These are phyloP conservation scores for Zygosaccharomyces pseudorouxii DNA, from an alignment of 805 yeast genomes.

Conservation along the genomic window DNA sequence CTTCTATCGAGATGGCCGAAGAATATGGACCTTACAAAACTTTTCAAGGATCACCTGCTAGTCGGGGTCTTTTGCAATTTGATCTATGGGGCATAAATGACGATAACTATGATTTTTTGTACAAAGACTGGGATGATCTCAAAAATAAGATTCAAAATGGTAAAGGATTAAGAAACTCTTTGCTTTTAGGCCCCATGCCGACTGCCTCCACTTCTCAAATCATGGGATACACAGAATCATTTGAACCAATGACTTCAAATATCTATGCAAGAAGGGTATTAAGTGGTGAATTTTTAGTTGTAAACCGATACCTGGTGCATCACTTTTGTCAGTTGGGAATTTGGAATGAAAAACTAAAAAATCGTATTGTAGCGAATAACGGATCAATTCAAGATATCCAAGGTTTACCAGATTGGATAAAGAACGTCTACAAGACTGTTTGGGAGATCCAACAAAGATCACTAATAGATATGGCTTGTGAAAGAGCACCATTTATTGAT, in stretches of 20 bases:
- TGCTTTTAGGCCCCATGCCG: slow-evolving; percentile 93
- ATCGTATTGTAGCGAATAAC: slow-evolving; percentile 64
- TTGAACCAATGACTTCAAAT: slow-evolving; percentile 93
- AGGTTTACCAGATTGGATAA: slow-evolving; percentile 68
- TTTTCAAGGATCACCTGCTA: slow-evolving; percentile 83
- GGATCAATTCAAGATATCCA: slow-evolving; percentile 83
- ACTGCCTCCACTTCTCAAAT: slow-evolving; percentile 97
- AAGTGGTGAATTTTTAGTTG: slow-evolving; percentile 92
- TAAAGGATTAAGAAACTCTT: slow-evolving; percentile 80
- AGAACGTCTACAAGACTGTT: slow-evolving; percentile 82
- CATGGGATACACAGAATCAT: slow-evolving; percentile 89
- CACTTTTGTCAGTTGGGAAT: slow-evolving; percentile 78
- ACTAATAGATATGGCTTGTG: slow-evolving; percentile 81
- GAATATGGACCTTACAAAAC: slow-evolving; percentile 63
- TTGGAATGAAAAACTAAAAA: slow-evolving; percentile 79
- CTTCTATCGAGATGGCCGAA: slow-evolving; percentile 74
- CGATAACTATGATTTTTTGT: slow-evolving; percentile 48
- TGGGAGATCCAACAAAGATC: slow-evolving; percentile 92
- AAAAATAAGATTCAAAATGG: slow-evolving; percentile 49
- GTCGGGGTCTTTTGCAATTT: slow-evolving; percentile 75
- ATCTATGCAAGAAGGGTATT: slow-evolving; percentile 85
- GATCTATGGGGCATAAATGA: slow-evolving; percentile 66
- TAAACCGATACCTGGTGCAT: slow-evolving; percentile 76
- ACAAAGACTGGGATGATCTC: slow-evolving; percentile 70
- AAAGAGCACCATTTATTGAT: slow-evolving; percentile 73